A percentile compares a stretch with the other conserved stretches of the same genome.
These are phyloP conservation scores for Fomitiporia mediterranea DNA, from an alignment of 1,284 basidiomycete genomes.

Conservation along the genomic window DNA sequence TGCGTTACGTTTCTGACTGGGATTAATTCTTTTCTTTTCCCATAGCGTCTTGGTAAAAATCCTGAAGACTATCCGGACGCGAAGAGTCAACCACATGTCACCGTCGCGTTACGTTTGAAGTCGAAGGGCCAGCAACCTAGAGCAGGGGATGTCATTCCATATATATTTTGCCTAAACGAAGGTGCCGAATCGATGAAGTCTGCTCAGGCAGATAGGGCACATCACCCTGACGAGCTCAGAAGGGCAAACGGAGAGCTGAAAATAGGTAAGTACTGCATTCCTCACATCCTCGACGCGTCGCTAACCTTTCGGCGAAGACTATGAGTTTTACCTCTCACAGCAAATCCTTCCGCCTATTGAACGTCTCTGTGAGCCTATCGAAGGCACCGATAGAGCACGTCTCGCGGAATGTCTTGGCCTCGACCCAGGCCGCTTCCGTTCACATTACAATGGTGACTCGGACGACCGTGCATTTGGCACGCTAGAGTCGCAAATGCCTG, in stretches of 20 bases:
- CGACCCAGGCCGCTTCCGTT: slow-evolving; percentile 77
- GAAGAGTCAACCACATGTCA: slow-evolving; percentile 94
- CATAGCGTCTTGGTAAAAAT: slow-evolving; percentile 86
- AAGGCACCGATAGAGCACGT: slow-evolving; percentile 89
- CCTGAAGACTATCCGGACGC: slow-evolving; percentile 96
- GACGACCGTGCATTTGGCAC: slow-evolving; percentile 74
- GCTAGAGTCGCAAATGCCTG: slow-evolving; percentile 88
- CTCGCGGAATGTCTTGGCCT: slow-evolving; percentile 94
- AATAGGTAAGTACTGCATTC: slow-evolving; percentile 52
- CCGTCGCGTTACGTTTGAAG: slow-evolving; percentile 93
- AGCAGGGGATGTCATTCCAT: slow-evolving; percentile 92
- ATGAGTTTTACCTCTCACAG: slow-evolving; percentile 87
- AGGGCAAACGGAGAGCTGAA: slow-evolving; percentile 60
- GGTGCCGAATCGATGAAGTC: slow-evolving; percentile 72
- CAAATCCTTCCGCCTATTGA: slow-evolving; percentile 95
- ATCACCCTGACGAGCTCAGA: slow-evolving; percentile 90
- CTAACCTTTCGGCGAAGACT: slow-evolving; percentile 49
- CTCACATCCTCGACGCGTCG: background rate
- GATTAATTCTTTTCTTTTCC: background rate
- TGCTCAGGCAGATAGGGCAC: slow-evolving; percentile 86
- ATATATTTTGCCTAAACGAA: slow-evolving; percentile 85
- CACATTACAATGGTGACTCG: slow-evolving; percentile 37
- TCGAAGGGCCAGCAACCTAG: slow-evolving; percentile 76
- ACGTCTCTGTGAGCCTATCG: slow-evolving; percentile 92
- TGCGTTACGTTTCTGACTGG: background rate